Percentiles rank a stretch among this genome's conserved stretches.
Evolutionary conservation across 345 rosid genomes (phyloP).

Genomic region (Luvunga scandens): DNA sequence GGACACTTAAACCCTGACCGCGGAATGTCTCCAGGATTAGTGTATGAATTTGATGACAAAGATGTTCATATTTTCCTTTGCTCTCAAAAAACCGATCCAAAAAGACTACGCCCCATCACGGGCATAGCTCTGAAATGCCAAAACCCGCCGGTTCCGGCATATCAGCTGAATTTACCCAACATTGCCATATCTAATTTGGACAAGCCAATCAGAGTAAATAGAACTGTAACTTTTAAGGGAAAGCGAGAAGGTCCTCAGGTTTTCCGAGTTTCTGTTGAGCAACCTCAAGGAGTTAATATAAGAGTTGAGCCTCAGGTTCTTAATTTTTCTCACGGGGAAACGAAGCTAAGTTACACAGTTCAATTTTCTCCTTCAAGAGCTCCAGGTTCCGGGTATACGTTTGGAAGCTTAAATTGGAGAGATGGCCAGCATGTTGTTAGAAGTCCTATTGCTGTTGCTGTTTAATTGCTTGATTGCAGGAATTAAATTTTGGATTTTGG

Average conservation of each 20-base stretch:
- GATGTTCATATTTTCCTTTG: background rate
- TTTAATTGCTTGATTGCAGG: background rate
- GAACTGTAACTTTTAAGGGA: background rate
- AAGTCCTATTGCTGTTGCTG: constrained; percentile 3
- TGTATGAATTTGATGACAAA: background rate
- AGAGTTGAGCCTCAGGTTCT: background rate
- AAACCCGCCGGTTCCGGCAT: background rate
- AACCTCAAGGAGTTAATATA: background rate
- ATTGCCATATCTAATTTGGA: background rate
- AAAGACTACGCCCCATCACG: background rate
- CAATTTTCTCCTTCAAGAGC: background rate
- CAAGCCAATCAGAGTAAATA: background rate
- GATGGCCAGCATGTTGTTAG: background rate
- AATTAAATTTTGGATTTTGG: background rate
- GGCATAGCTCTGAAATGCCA: background rate
- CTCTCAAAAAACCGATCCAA: background rate
- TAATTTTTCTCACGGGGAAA: background rate
- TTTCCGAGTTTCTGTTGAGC: background rate
- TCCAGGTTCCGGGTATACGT: background rate
- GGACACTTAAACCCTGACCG: background rate
- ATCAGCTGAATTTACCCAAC: background rate
- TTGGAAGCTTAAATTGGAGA: background rate
- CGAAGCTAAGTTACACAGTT: background rate
- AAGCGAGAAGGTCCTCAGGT: background rate
- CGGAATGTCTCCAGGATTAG: background rate